phyloP scores from a whole-genome alignment of 805 yeast species.

The Wickerhamomyces bisporus region DNA sequence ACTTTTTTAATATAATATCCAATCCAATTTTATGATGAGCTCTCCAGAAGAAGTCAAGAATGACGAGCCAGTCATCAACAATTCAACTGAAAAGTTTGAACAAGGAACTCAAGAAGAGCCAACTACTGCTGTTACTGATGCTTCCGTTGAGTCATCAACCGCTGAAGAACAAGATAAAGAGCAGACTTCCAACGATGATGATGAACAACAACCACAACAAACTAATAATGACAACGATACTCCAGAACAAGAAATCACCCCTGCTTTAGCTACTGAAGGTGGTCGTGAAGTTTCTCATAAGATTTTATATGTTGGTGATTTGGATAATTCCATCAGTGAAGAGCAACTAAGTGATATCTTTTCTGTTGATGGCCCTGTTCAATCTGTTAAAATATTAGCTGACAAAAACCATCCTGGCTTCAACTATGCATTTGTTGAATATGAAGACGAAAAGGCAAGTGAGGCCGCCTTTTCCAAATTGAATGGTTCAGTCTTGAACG shows the following conservation, averaged over 20 bases:
- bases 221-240: not conserved
- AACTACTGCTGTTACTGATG: too few relatives aligned
- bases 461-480: conserved; percentile 54
- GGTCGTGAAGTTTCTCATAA: conserved; percentile 75
- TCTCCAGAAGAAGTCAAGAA: too few relatives aligned
- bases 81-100: too few relatives aligned
- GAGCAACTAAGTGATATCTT: conserved; percentile 58
- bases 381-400: conserved; percentile 61
- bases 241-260: conserved; percentile 31
- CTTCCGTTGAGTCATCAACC: not conserved
- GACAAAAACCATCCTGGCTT: conserved; percentile 72
- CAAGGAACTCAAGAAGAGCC: too few relatives aligned
- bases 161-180: not conserved
- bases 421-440: conserved; percentile 84
- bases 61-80: too few relatives aligned
- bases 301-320: conserved; percentile 72
- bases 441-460: conserved; percentile 52
- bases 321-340: conserved; percentile 62
- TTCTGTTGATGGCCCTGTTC: conserved; percentile 54
- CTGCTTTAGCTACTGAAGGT: conserved; percentile 73
- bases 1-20: too few relatives aligned
- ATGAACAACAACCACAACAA: conserved; percentile 1
- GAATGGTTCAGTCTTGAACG: conserved; percentile 53
- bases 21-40: too few relatives aligned
- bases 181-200: not conserved